Conservation (phyloP, 2,329 filamentous ascomycete species). For the Dactylellina sp. region DNA sequence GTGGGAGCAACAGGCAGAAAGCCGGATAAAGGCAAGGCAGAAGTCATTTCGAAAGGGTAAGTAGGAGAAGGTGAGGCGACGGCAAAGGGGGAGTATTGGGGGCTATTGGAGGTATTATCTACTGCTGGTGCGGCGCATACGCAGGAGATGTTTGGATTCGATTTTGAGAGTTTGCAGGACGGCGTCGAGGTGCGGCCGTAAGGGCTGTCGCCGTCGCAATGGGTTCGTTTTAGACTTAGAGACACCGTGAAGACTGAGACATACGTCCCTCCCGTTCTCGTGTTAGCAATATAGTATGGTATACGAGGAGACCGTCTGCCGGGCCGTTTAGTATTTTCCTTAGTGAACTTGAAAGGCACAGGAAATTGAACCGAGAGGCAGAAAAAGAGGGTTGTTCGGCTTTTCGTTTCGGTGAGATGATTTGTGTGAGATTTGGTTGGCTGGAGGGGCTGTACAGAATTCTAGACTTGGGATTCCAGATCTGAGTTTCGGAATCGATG, state of each 20-base stretch:
- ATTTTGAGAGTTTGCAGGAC: conserved; percentile 51
- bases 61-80: background rate
- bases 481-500: conserved; percentile 10
- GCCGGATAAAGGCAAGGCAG: conserved; percentile 29
- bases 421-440: conserved; percentile 27
- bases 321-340: too few relatives aligned
- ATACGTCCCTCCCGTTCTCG: conserved; percentile 16
- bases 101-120: conserved; percentile 17
- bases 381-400: background rate
- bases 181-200: conserved; percentile 51
- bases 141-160: conserved; percentile 19
- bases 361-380: conserved; percentile 33
- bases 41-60: conserved; percentile 44
- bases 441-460: background rate
- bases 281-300: background rate
- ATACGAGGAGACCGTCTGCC: too few relatives aligned
- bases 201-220: conserved; percentile 56
- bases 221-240: conserved; percentile 57
- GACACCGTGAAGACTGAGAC: conserved; percentile 55
- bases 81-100: background rate
- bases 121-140: conserved; percentile 34
- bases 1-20: conserved; percentile 50
- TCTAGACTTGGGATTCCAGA: too few relatives aligned
- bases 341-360: too few relatives aligned
- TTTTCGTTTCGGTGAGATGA: conserved; percentile 6